Conservation (phyloP, 257 asterid genomes). For the Solanum bulbocastanum region DNA sequence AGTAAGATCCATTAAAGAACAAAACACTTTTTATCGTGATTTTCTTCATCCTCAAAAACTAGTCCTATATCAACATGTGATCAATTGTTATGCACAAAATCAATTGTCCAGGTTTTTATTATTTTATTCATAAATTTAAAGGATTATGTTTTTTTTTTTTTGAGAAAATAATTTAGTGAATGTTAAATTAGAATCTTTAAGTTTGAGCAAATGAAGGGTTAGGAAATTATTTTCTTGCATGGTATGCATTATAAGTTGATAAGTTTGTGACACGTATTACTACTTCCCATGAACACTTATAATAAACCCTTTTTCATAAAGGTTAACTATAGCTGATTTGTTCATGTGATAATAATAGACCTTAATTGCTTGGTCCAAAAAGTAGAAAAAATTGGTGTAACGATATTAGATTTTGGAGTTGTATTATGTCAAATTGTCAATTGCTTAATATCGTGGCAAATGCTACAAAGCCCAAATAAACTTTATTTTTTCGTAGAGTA, state of each 20-base stretch:
- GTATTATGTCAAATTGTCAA: neutral
- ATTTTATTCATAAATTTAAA: no score
- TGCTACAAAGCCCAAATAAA: neutral
- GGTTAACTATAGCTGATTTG: neutral
- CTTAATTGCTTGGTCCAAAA: neutral
- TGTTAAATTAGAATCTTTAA: no score
- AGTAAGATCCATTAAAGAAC: neutral
- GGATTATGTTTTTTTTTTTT: no score
- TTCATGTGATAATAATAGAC: neutral
- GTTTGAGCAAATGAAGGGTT: no score
- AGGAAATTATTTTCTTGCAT: neutral
- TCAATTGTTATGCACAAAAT: neutral
- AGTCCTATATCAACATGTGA: neutral
- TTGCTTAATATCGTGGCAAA: neutral
- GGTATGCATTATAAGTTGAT: neutral
- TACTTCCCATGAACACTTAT: neutral
- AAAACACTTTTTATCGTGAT: no score
- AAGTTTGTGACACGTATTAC: no score
- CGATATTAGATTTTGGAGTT: neutral
- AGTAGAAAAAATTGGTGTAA: neutral
- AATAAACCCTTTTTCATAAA: neutral
- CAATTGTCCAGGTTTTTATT: no score
- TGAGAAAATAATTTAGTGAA: no score
- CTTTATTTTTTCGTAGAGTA: neutral
- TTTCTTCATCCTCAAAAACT: neutral